phyloP scores from a whole-genome alignment of 257 asterid species.

The Ballota nigra region DNA sequence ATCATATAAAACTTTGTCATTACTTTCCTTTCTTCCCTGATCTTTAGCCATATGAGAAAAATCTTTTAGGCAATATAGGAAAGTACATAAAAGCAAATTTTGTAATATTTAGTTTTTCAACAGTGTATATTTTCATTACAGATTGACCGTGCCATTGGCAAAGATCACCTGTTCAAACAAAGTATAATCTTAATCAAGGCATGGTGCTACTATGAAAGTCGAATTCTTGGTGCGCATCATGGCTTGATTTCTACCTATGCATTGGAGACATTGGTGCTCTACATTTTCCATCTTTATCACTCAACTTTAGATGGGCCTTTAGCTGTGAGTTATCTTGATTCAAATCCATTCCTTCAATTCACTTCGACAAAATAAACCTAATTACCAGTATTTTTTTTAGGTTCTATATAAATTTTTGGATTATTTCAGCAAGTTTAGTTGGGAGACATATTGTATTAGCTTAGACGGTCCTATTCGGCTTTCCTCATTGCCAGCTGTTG shows the following conservation, averaged over 20 bases:
- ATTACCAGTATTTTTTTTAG: conserved; percentile 35
- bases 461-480: conserved; percentile 66
- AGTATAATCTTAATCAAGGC: conserved; percentile 86
- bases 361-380: conserved; percentile 23
- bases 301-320: conserved; percentile 74
- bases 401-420: conserved; percentile 84
- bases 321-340: conserved; percentile 53
- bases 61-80: background rate
- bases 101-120: conserved; percentile 9
- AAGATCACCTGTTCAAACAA: conserved; percentile 76
- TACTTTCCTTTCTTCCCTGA: conserved; percentile 4
- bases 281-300: conserved; percentile 83
- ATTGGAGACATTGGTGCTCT: conserved; percentile 81
- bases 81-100: background rate
- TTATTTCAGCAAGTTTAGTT: conserved; percentile 81
- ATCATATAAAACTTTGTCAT: background rate
- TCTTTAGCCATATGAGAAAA: background rate
- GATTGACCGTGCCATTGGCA: conserved; percentile 82
- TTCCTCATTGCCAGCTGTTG: conserved; percentile 62
- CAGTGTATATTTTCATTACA: conserved; percentile 33
- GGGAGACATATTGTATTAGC: conserved; percentile 77
- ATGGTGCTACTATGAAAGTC: conserved; percentile 98
- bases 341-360: conserved; percentile 14
- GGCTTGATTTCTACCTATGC: conserved; percentile 96
- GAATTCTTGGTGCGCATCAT: conserved; percentile 89